Base-by-base conservation (phyloP, 257 asterid genomes). In the Jacaranda mimosifolia region DNA sequence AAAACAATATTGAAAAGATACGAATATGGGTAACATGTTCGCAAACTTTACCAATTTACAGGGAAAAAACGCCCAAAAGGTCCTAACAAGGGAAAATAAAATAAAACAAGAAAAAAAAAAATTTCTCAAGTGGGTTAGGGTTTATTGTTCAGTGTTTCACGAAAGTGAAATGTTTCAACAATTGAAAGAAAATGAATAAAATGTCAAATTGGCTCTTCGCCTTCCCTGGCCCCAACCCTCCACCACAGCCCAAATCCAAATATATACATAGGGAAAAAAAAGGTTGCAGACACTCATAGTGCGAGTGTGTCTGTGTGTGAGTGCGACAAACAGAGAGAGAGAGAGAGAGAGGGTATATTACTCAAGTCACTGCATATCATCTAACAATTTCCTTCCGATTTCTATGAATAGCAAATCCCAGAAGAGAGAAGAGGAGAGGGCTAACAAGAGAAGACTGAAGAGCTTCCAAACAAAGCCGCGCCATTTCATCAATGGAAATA, bases 401-500 rank as follows among this genome's bases (percentile, higher is more conserved):
- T 14, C 48, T 12, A 6, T 70, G 11, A 43, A 42, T 18, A 21
- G 4, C 38, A 13, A 12, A 60, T 32, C 5, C 58, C 42, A 5
- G 39, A 10, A 11, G 64, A 46, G 45, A 13, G 55, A 63, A 4
- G 46, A 42, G 46, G 0, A 35, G 32, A 38, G 55, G n/a, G 36
- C 3, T 17, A 4, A 12, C 21, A 7, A 12, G 56, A 40, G 59
- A 48, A n/a, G 63, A 8, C n/a, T 14, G 63, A 40, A 65, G 49
- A 53, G 57, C 45, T 60, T 46, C 43, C 64, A 65, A 51, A 35
- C 65, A 6, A 63, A 49, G 40, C 63, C 66, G 66, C 74, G 80
- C 80, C 68, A 67, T 66, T 73, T 45, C 68, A 42, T 19, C 73
- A 72, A 57, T 46, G 78, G 78, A 48, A 74, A 42, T 51, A 21